These are phyloP conservation scores for Fusarium haematococcum DNA, from an alignment of 2,329 filamentous ascomycete species.

Conservation along the genomic window DNA sequence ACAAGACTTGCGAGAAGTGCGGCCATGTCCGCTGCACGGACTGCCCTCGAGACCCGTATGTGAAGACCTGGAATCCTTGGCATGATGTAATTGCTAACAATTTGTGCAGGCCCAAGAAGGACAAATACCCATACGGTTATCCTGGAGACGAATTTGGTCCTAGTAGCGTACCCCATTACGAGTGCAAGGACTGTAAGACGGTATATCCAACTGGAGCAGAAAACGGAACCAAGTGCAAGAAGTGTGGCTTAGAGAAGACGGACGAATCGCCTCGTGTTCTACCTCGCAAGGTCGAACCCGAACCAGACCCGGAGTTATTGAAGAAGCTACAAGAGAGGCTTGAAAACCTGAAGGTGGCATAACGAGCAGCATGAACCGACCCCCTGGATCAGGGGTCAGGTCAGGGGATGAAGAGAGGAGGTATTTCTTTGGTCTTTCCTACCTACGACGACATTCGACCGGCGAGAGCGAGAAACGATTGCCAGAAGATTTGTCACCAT, in stretches of 20 bases:
- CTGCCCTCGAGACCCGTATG: conserved; percentile 84
- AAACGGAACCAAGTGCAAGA: conserved; percentile 66
- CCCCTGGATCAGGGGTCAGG: conserved; percentile 1
- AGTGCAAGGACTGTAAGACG: conserved; percentile 73
- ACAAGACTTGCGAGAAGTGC: conserved; percentile 76
- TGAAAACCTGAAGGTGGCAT: conserved; percentile 55
- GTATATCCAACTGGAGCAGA: conserved; percentile 65
- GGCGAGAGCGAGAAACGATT: conserved; percentile 24
- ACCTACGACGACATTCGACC: conserved; percentile 29
- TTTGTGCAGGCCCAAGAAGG: conserved; percentile 68
- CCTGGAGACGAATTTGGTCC: conserved; percentile 72
- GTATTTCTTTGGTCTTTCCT: conserved; percentile 37
- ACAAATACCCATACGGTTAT: conserved; percentile 77
- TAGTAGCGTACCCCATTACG: conserved; percentile 64
- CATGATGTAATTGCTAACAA: conserved; percentile 20
- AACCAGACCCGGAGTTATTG: conserved; percentile 71
- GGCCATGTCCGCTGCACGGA: conserved; percentile 81
- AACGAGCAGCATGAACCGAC: conserved; percentile 6
- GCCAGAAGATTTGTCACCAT: conserved; percentile 10
- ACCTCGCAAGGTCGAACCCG: conserved; percentile 70
- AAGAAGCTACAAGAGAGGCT: conserved; percentile 68
- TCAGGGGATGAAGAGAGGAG: conserved; percentile 36
- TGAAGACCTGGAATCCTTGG: conserved; percentile 42
- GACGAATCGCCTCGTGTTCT: conserved; percentile 68
- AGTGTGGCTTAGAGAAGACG: conserved; percentile 72